Base-by-base conservation (phyloP, 2,329 filamentous ascomycete species). In the Ceratocystis alfenasii region DNA sequence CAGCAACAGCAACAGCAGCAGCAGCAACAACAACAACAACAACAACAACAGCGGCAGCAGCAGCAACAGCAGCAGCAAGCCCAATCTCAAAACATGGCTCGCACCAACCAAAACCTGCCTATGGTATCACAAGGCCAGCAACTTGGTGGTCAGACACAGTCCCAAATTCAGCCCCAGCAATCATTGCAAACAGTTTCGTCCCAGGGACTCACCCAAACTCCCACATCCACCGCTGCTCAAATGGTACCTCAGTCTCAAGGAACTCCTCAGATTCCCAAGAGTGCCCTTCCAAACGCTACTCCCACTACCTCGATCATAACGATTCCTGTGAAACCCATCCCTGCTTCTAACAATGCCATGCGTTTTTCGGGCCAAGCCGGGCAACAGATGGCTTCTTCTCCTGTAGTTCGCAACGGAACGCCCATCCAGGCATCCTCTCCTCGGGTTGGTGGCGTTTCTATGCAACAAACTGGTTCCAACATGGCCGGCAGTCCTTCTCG, bases 401-500 rank as follows among this genome's bases (percentile, higher is more conserved):
- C 89, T 0, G 77, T 85, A 66, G 74, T 82, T 25, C 79, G 83
- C 15, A 84, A 87, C 70, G 82, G 81, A 25, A 87, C 84, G 1
- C 85, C 85, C 12, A 83, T 85, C 66, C 83, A 81, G 66, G 81
- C 83, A 76, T 87, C 85, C 4, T 87, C 85, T 1, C 85, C 85
- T 7, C 85, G 83, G 78, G 80, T 84, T n/a, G 78, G 78, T 55
- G 80, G 80, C 45, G 81, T 82, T 30, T 76, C 83, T 0, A 87
- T 88, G 85, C 83, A 86, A 68, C 79, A 81, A 45, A 84, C 83
- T 33, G 83, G 81, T 62, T 88, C 87, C 1, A 86, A 81, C 70
- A 86, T 88, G 79, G 85, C 84, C 22, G 83, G 79, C 63, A 89
- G 86, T 71, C 87, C 87, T 30, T 78, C 84, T 20, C 79, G 87